These are phyloP conservation scores for Phytophthora hybrid DNA, from an alignment of 352 stramenopile species.

Conservation along the genomic window DNA sequence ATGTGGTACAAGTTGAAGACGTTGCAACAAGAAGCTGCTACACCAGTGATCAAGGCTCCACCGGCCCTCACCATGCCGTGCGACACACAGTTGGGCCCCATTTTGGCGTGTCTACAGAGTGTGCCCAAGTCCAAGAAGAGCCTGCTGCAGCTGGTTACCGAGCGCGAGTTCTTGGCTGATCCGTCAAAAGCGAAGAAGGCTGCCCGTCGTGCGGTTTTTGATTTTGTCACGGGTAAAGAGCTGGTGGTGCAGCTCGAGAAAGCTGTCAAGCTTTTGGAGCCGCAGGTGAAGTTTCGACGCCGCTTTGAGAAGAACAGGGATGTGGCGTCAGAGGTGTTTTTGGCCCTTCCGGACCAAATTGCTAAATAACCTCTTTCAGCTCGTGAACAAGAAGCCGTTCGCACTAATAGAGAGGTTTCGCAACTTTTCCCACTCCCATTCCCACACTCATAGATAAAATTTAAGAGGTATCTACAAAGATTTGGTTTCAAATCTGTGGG, in stretches of 20 bases:
- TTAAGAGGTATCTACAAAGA: too few species aligned
- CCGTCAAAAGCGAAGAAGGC: not conserved
- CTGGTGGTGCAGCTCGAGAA: not conserved
- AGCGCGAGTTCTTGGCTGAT: not conserved
- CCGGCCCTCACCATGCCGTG: not conserved
- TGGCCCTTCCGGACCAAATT: not conserved
- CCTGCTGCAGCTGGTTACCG: not conserved
- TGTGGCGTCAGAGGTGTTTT: not conserved
- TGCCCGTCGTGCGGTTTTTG: not conserved
- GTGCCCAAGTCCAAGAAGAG: not conserved
- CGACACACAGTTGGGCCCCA: not conserved
- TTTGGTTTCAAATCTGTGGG: too few species aligned
- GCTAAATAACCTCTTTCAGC: not conserved
- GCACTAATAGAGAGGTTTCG: too few species aligned
- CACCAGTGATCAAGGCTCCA: too few species aligned
- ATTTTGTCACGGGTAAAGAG: not conserved
- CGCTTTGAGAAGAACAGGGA: not conserved
- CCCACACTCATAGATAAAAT: too few species aligned
- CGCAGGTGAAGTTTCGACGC: not conserved
- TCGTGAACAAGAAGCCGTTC: not conserved
- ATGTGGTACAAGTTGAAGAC: not conserved
- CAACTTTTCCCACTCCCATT: too few species aligned
- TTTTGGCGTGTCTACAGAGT: not conserved
- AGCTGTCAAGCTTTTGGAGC: not conserved
- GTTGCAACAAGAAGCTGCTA: too few species aligned